Conservation (phyloP, 2,329 filamentous ascomycete genomes). For the Blastomyces percursus region DNA sequence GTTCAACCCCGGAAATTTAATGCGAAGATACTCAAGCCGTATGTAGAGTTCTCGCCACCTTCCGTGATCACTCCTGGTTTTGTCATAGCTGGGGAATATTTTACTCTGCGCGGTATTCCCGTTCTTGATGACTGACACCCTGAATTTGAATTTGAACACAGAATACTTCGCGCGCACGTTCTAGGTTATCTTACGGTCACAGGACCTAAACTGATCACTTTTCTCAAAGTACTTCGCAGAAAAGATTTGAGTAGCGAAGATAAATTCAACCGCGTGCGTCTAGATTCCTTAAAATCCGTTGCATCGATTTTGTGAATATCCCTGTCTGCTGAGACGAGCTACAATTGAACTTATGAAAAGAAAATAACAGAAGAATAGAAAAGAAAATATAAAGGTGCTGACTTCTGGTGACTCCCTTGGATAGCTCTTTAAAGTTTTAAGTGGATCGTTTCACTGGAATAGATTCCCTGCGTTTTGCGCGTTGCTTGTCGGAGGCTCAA, state of each 20-base stretch:
- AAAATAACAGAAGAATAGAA: no score
- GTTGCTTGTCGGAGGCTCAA: constrained; percentile 42
- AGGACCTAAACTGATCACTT: constrained; percentile 35
- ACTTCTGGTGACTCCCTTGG: constrained; percentile 8
- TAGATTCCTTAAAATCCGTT: background rate
- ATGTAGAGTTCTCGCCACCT: background rate
- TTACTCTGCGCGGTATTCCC: background rate
- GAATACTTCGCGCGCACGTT: constrained; percentile 37
- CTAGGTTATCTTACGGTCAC: constrained; percentile 40
- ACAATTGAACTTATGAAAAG: background rate
- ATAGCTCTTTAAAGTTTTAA: constrained; percentile 32
- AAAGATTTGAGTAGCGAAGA: constrained; percentile 24
- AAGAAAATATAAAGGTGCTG: constrained; percentile 9
- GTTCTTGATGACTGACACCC: background rate
- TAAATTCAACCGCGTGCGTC: constrained; percentile 29
- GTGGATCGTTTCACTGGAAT: constrained; percentile 32
- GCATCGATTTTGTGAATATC: background rate
- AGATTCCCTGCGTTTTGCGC: constrained; percentile 45
- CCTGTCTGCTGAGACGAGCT: constrained; percentile 6
- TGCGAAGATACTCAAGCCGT: constrained; percentile 3
- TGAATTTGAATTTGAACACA: constrained; percentile 11
- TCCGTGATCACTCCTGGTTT: background rate
- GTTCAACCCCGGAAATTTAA: background rate
- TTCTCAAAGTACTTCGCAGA: constrained; percentile 25
- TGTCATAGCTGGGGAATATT: background rate